These are phyloP conservation scores for Kodamaea ohmeri DNA, from an alignment of 1,139 yeast genomes.

Conservation along the genomic window DNA sequence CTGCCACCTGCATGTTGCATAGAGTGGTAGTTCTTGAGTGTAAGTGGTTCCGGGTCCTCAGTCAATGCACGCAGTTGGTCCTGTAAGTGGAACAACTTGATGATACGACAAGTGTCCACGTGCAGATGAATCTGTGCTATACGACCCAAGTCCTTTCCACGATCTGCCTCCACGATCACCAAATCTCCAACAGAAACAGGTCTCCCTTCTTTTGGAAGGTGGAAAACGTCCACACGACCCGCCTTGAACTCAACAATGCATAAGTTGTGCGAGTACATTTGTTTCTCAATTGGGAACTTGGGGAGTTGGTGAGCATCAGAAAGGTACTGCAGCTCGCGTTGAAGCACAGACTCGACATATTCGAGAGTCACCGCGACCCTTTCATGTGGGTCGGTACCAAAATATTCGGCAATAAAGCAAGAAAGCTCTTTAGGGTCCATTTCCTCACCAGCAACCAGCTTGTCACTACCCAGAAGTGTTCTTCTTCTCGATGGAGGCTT, in stretches of 20 bases:
- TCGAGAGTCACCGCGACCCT: constrained; percentile 34
- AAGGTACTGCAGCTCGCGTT: constrained; percentile 26
- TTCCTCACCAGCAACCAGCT: neutral
- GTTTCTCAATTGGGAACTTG: constrained; percentile 39
- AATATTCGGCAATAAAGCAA: constrained; percentile 25
- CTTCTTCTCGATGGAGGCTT: no score
- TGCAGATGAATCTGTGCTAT: constrained; percentile 65
- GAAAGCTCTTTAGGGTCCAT: neutral
- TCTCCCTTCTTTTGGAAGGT: constrained; percentile 44
- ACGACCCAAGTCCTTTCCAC: constrained; percentile 89
- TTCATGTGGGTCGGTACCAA: constrained; percentile 39
- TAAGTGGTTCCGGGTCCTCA: constrained; percentile 17
- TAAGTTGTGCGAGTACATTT: constrained; percentile 34
- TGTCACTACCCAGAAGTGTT: neutral
- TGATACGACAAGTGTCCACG: constrained; percentile 59
- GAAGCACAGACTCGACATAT: constrained; percentile 16
- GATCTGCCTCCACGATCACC: constrained; percentile 95
- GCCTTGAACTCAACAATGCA: constrained; percentile 82
- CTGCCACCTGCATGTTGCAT: constrained; percentile 8
- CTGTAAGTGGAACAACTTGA: constrained; percentile 53
- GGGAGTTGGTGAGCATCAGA: constrained; percentile 39
- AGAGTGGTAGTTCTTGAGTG: constrained; percentile 22
- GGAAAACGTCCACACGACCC: constrained; percentile 81
- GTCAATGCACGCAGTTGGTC: constrained; percentile 56
- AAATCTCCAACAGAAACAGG: constrained; percentile 59